Percentiles rank a stretch among this genome's conserved stretches.
Evolutionary conservation across 179 eudicot species (phyloP).

Genomic region (Drosera spatulata): DNA sequence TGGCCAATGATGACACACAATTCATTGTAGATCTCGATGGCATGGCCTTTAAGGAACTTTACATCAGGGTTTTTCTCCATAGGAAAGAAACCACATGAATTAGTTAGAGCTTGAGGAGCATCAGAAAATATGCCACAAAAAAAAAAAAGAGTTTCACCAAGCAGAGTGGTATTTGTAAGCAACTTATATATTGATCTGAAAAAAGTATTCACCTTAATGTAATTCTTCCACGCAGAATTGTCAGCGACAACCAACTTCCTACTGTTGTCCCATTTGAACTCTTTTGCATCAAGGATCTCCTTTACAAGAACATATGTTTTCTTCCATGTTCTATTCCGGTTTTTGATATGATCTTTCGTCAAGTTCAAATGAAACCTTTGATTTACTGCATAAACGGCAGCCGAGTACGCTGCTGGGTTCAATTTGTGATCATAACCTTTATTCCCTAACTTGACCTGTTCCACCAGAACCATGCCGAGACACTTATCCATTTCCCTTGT

Average conservation of each 20-base stretch:
- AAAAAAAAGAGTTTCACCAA: background rate
- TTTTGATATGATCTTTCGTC: constrained; percentile 9
- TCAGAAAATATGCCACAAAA: background rate
- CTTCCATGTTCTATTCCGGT: constrained; percentile 11
- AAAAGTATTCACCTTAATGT: constrained; percentile 3
- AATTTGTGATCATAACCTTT: constrained; percentile 6
- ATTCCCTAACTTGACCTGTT: constrained; percentile 7
- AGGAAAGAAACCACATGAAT: background rate
- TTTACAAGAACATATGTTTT: constrained; percentile 6
- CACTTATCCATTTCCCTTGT: constrained; percentile 9
- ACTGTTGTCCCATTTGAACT: constrained; percentile 11
- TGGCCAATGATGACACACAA: constrained; percentile 8
- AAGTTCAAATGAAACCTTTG: constrained; percentile 8
- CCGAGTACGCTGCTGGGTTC: constrained; percentile 3
- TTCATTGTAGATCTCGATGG: constrained; percentile 10
- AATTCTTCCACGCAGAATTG: constrained; percentile 5
- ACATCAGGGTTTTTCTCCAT: constrained; percentile 6
- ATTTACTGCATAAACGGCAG: constrained; percentile 3
- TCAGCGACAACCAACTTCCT: constrained; percentile 6
- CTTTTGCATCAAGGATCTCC: constrained; percentile 9
- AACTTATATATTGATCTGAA: too few species aligned
- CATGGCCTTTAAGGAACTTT: constrained; percentile 8
- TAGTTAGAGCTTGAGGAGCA: background rate
- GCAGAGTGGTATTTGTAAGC: background rate
- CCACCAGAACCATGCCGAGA: constrained; percentile 10